Percentiles rank a stretch among this genome's conserved stretches.
phyloP scores from a whole-genome alignment of 2,329 filamentous ascomycete species.

The Aspergillus novoparasiticus region DNA sequence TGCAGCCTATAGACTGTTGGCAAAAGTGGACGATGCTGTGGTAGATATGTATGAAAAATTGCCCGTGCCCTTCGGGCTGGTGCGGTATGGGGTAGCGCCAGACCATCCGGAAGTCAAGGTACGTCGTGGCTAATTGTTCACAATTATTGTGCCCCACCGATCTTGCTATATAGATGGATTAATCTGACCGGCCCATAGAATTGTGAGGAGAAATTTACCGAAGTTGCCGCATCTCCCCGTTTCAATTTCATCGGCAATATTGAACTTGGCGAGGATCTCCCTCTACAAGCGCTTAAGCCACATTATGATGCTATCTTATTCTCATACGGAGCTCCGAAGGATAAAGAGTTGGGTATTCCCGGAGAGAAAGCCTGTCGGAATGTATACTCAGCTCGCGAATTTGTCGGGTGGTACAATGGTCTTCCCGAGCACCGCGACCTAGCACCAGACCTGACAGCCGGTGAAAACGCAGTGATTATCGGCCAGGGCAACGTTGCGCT shows the following conservation, averaged over 20 bases:
- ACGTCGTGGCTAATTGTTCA: constrained; percentile 17
- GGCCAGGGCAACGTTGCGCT: constrained; percentile 96
- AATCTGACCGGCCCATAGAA: constrained; percentile 61
- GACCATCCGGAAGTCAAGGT: constrained; percentile 99
- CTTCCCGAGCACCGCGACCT: constrained; percentile 77
- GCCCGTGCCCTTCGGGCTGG: constrained; percentile 89
- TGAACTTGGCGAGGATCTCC: constrained; percentile 70
- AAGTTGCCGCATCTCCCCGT: constrained; percentile 77
- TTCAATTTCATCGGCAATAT: constrained; percentile 94
- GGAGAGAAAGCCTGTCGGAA: constrained; percentile 69
- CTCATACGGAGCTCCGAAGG: constrained; percentile 86
- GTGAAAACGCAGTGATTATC: constrained; percentile 83
- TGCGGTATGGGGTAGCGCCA: constrained; percentile 93
- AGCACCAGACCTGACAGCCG: constrained; percentile 70
- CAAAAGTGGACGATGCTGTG: constrained; percentile 68
- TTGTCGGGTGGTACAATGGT: constrained; percentile 99
- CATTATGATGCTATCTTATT: constrained; percentile 94
- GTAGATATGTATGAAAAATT: constrained; percentile 97
- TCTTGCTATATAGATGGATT: neutral
- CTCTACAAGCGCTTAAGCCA: constrained; percentile 68
- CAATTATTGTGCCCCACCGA: neutral
- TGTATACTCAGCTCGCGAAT: constrained; percentile 86
- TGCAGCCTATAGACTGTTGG: constrained; percentile 81
- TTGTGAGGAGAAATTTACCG: constrained; percentile 89
- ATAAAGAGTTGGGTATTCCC: constrained; percentile 75